phyloP scores from a whole-genome alignment of 2,329 filamentous ascomycete genomes.

The Immersiporthe knoxdaviesiana region DNA sequence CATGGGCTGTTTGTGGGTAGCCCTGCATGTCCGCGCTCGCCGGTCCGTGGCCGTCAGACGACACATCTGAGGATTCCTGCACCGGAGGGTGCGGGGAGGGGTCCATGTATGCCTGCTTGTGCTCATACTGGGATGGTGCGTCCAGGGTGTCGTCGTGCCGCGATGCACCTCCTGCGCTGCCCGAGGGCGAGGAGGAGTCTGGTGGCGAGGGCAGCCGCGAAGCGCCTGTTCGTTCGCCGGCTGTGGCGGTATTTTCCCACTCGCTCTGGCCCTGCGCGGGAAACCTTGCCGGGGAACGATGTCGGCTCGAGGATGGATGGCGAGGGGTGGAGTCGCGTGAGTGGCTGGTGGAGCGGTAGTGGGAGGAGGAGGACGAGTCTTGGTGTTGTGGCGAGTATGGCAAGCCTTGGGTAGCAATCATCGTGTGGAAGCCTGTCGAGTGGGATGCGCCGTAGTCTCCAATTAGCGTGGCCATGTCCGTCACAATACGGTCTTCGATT shows the following conservation, averaged over 20 bases:
- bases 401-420: conserved; percentile 59
- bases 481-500: neutral
- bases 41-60: conserved; percentile 19
- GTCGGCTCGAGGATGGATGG: conserved; percentile 34
- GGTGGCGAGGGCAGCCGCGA: conserved; percentile 59
- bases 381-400: conserved; percentile 51
- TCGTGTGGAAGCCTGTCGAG: conserved; percentile 70
- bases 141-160: conserved; percentile 24
- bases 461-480: conserved; percentile 67
- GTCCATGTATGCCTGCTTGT: conserved; percentile 32
- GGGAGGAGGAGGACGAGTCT: conserved; percentile 41
- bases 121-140: conserved; percentile 37
- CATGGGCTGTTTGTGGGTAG: conserved; percentile 34
- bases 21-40: conserved; percentile 33
- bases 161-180: conserved; percentile 35
- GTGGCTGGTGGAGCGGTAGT: conserved; percentile 44
- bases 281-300: conserved; percentile 23
- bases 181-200: conserved; percentile 55
- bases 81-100: conserved; percentile 30
- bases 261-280: conserved; percentile 1
- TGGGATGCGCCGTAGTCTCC: conserved; percentile 73
- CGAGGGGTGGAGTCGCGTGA: conserved; percentile 36
- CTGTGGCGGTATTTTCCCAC: neutral
- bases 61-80: conserved; percentile 32
- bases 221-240: conserved; percentile 41